Evolutionary conservation across 2,329 filamentous ascomycete species (phyloP), one percentile per base, ranked within the genome.

Genomic region (Hymenoscyphus fructigenus): DNA sequence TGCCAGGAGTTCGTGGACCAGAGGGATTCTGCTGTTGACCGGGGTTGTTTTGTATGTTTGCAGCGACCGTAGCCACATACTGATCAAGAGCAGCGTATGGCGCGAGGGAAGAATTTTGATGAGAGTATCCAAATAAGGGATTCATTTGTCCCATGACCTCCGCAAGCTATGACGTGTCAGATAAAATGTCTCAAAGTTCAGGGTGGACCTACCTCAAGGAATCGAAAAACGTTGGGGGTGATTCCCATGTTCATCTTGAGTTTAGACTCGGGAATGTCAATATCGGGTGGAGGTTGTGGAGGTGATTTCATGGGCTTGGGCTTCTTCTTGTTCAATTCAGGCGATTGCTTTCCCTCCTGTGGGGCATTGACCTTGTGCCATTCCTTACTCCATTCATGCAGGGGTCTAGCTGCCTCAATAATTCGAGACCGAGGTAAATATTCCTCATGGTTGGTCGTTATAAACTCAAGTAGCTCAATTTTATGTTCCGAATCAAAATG

Each of bases 391-490:
- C 87, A 89, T 67, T 83, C 81, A 68, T 89, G 87, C 29, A 83
- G 79, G 1, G 87, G 87, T 70, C 84, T 84, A 15, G 86, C 86
- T 6, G 85, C 84, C 56, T 88, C 80, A 47, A 89, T 84, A 9
- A 88, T 84, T 68, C 83, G 82, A 66, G 82, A 85, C 62, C 92
- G 87, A 26, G 93, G 89, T 57, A 98, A 81, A 72, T 90, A 97
- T 78, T 98, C 93, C 70, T 93, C 91, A 72, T 96, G 90, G 59
- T 83, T 84, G 41, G 82, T 85, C 1, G 91, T 92, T 57, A 88
- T 83, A 70, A 98, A 93, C 72, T 97, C 92, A 59, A 98, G 84
- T 66, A 92, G 82, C 67, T 97, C 92, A 66, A 99, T 89, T 76
- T 90, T 92, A 67, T 92, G 89, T 44, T 90, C 85, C 9, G 80